phyloP scores from a whole-genome alignment of 768 basidiomycete genomes.

The Russula compacta region DNA sequence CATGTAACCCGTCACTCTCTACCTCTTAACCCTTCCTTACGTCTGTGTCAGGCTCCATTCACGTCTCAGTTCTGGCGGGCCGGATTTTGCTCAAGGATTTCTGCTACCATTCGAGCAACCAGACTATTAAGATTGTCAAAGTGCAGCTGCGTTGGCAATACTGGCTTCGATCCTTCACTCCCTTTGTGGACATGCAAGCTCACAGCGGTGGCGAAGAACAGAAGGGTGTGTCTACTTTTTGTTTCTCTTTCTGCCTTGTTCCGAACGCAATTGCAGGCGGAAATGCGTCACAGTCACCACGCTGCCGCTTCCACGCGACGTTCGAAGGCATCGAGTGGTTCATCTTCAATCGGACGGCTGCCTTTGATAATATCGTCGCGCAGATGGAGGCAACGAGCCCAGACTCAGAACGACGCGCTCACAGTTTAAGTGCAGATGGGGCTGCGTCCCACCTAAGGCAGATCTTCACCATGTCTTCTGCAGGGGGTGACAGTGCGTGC shows the following conservation, averaged over 20 bases:
- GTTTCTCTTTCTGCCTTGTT: background rate
- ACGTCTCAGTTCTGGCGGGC: conserved; percentile 82
- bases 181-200: conserved; percentile 56
- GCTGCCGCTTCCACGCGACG: conserved; percentile 71
- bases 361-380: conserved; percentile 80
- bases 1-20: conserved; percentile 24
- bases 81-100: conserved; percentile 84
- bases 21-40: background rate
- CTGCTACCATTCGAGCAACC: conserved; percentile 85
- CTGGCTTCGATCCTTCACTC: conserved; percentile 77
- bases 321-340: conserved; percentile 89
- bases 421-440: conserved; percentile 18
- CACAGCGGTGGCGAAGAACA: conserved; percentile 40
- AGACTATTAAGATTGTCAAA: conserved; percentile 76
- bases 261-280: conserved; percentile 22
- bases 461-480: conserved; percentile 25
- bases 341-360: conserved; percentile 81
- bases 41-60: conserved; percentile 61
- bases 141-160: conserved; percentile 89
- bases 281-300: conserved; percentile 33
- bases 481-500: conserved; percentile 23
- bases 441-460: conserved; percentile 22
- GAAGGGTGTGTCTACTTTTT: conserved; percentile 31
- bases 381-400: conserved; percentile 47
- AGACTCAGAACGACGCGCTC: conserved; percentile 13